Evolutionary conservation across 2,329 filamentous ascomycete genomes (phyloP).

Genomic region (Coleophoma cylindrospora): DNA sequence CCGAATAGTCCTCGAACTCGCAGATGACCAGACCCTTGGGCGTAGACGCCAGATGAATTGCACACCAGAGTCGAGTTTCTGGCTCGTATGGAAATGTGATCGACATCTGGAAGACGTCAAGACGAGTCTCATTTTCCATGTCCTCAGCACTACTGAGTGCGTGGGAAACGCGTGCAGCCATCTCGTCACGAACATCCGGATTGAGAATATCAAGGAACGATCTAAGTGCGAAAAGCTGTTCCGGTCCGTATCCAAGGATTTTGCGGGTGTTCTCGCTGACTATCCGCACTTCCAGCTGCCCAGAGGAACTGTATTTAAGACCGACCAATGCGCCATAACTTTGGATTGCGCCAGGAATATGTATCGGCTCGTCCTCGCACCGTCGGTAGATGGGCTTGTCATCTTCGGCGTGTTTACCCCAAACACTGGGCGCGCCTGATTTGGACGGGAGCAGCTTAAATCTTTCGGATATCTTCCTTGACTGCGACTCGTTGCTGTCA

Average conservation of each 20-base stretch:
- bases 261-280: slow-evolving; percentile 16
- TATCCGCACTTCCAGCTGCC: slow-evolving; percentile 17
- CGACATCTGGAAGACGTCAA: slow-evolving; percentile 12
- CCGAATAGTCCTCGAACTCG: slow-evolving; percentile 17
- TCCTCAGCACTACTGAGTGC: slow-evolving; percentile 5
- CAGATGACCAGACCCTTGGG: slow-evolving; percentile 15
- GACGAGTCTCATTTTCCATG: slow-evolving; percentile 8
- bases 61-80: slow-evolving; percentile 15
- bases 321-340: slow-evolving; percentile 15
- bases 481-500: neutral
- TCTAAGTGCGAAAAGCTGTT: slow-evolving; percentile 14
- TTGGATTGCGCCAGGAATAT: slow-evolving; percentile 19
- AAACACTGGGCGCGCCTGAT: slow-evolving; percentile 11
- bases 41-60: slow-evolving; percentile 12
- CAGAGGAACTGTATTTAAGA: slow-evolving; percentile 8
- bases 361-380: slow-evolving; percentile 23
- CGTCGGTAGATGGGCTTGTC: slow-evolving; percentile 5
- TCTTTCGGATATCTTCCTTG: slow-evolving; percentile 9
- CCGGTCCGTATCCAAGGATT: slow-evolving; percentile 15
- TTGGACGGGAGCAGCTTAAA: slow-evolving; percentile 11
- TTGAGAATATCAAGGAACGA: slow-evolving; percentile 17
- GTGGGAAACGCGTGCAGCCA: slow-evolving; percentile 11
- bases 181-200: slow-evolving; percentile 10
- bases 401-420: slow-evolving; percentile 5
- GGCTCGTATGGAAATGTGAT: slow-evolving; percentile 6